A percentile compares a stretch with the other conserved stretches of the same genome.
These are phyloP conservation scores for Hypsizygus marmoreus DNA, from an alignment of 768 basidiomycete species.

Conservation along the genomic window DNA sequence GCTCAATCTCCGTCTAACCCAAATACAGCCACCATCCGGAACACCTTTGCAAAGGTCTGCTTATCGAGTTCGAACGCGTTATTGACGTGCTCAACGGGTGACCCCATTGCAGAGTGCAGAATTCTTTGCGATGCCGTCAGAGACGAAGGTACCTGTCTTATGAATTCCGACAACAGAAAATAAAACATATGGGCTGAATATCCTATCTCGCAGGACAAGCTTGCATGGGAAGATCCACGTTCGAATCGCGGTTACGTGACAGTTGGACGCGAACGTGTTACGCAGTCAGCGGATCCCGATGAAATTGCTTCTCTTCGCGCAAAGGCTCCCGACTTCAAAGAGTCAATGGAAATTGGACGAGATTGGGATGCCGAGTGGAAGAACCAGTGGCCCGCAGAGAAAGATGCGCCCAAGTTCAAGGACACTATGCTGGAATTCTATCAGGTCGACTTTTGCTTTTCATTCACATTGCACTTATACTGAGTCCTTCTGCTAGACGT, in stretches of 20 bases:
- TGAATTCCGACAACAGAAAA: not conserved
- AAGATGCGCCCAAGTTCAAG: slow-evolving; percentile 66
- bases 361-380: slow-evolving; percentile 79
- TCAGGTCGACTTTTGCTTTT: slow-evolving; percentile 40
- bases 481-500: slow-evolving; percentile 55
- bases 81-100: no score
- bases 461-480: slow-evolving; percentile 1
- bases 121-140: slow-evolving; percentile 69
- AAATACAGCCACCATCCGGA: slow-evolving; percentile 47
- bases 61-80: no score
- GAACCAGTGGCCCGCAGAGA: slow-evolving; percentile 78
- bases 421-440: slow-evolving; percentile 76
- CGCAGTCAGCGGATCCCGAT: slow-evolving; percentile 64
- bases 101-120: slow-evolving; percentile 63
- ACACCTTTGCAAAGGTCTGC: slow-evolving; percentile 65
- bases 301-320: slow-evolving; percentile 77
- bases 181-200: not conserved
- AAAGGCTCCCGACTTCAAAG: slow-evolving; percentile 80
- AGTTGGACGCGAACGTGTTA: slow-evolving; percentile 81
- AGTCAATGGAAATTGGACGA: slow-evolving; percentile 87
- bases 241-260: slow-evolving; percentile 84
- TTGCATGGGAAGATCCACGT: slow-evolving; percentile 85
- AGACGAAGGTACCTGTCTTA: slow-evolving; percentile 69
- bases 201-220: slow-evolving; percentile 41
- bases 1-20: not conserved